A percentile compares a stretch with the other conserved stretches of the same genome.
Conservation (phyloP, 306 rosid genomes). For the Heteromeles arbutifolia region DNA sequence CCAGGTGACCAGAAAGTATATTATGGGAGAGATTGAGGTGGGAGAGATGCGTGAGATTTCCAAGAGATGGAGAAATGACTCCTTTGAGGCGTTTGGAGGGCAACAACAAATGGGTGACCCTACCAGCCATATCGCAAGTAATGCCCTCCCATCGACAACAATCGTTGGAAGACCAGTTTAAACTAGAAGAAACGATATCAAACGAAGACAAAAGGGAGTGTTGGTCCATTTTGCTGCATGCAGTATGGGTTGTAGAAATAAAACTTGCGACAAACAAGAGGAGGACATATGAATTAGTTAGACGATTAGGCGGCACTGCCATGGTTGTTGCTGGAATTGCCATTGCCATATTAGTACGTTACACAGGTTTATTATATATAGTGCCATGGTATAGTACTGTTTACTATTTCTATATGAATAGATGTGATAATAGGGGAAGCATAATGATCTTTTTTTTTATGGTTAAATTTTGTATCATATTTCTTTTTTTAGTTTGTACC, state of each 20-base stretch:
- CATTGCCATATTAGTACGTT: too few species aligned
- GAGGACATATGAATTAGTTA: too few species aligned
- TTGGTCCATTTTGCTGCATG: neutral
- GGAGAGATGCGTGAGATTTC: neutral
- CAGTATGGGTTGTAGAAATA: neutral
- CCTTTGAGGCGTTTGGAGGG: neutral
- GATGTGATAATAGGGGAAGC: too few species aligned
- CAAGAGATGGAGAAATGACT: neutral
- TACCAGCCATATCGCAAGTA: neutral
- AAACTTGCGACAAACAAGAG: too few species aligned
- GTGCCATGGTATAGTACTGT: too few species aligned
- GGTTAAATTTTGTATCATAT: too few species aligned
- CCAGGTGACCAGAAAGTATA: neutral
- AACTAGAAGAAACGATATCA: neutral
- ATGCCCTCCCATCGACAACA: neutral
- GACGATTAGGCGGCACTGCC: too few species aligned
- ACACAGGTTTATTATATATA: too few species aligned
- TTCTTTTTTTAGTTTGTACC: too few species aligned
- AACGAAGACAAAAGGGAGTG: neutral
- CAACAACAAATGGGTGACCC: neutral
- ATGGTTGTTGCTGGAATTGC: too few species aligned
- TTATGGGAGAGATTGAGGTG: conserved; percentile 2
- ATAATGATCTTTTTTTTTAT: too few species aligned
- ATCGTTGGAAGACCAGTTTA: neutral
- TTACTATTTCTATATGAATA: too few species aligned